Conservation (phyloP, 305 asterid genomes). For the Plantago lanceolata region DNA sequence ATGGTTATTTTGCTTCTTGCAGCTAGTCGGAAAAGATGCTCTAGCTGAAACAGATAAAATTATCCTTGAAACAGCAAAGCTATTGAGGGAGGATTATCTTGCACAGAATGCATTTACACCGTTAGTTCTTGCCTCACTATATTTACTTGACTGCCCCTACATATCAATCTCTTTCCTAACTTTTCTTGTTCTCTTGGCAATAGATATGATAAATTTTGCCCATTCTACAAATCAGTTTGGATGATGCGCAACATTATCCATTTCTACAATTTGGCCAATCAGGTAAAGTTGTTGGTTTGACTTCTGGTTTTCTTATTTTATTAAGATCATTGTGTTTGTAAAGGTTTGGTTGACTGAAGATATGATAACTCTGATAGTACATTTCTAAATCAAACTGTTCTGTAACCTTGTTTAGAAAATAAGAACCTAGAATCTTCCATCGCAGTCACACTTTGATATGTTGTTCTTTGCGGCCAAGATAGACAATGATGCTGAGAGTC, state of each 20-base stretch:
- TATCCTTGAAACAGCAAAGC: conserved; percentile 91
- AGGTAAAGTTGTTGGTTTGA: conserved; percentile 38
- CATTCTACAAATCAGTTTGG: conserved; percentile 98
- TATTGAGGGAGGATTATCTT: conserved; percentile 96
- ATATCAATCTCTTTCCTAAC: background rate
- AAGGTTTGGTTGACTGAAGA: background rate
- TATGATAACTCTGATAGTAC: background rate
- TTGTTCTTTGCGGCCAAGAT: background rate
- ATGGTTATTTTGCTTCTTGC: conserved; percentile 34
- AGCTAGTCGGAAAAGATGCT: conserved; percentile 98
- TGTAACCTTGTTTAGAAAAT: background rate
- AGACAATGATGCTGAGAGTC: background rate
- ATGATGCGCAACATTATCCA: conserved; percentile 99
- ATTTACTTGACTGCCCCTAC: conserved; percentile 5
- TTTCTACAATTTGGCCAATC: conserved; percentile 93
- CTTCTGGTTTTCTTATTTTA: background rate
- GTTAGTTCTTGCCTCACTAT: conserved; percentile 39
- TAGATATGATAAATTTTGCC: conserved; percentile 94
- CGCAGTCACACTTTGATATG: too few species aligned
- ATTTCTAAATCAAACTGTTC: background rate
- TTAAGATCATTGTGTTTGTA: background rate
- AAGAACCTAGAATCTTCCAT: background rate
- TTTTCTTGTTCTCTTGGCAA: conserved; percentile 26
- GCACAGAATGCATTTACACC: conserved; percentile 98
- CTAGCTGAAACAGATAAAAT: conserved; percentile 91